Percentiles rank a stretch among this genome's conserved stretches.
These are phyloP conservation scores for Hansenula lynferdii DNA, from an alignment of 1,139 yeast genomes.

Conservation along the genomic window DNA sequence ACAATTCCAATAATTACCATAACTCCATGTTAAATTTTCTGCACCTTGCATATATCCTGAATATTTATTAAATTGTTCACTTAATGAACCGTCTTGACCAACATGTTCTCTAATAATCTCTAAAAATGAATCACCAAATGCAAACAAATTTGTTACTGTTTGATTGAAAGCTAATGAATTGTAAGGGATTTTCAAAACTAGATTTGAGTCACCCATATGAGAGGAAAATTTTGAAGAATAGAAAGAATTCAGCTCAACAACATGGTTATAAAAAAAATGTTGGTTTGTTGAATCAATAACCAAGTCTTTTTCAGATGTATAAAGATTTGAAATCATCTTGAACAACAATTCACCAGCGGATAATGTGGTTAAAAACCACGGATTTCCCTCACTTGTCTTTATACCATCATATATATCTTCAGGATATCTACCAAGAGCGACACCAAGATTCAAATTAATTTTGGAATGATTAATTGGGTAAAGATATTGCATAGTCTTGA, in stretches of 20 bases:
- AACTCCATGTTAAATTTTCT: constrained; percentile 83
- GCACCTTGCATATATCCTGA: constrained; percentile 92
- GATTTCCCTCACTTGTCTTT: constrained; percentile 75
- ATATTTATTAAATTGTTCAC: constrained; percentile 82
- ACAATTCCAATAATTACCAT: constrained; percentile 73
- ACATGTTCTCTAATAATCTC: constrained; percentile 69
- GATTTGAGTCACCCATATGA: constrained; percentile 5
- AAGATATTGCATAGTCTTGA: constrained; percentile 62
- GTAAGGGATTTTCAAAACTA: constrained; percentile 28
- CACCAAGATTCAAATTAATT: constrained; percentile 44
- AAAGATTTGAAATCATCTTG: constrained; percentile 32
- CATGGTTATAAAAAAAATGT: constrained; percentile 25
- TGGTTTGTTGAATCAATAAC: constrained; percentile 20
- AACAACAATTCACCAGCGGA: constrained; percentile 53
- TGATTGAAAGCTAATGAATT: constrained; percentile 42
- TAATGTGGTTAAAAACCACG: constrained; percentile 91
- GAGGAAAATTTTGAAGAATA: background rate
- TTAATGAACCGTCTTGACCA: constrained; percentile 68
- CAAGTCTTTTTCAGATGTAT: constrained; percentile 29
- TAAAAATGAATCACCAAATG: constrained; percentile 73
- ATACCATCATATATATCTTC: constrained; percentile 89
- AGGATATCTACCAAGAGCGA: constrained; percentile 88
- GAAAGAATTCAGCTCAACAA: constrained; percentile 11
- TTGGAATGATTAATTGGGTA: constrained; percentile 68
- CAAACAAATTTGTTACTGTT: constrained; percentile 41